Evolutionary conservation across 805 yeast species (phyloP), one percentile per base, ranked within the genome.

Genomic region (Debaryomyces prosopidis): DNA sequence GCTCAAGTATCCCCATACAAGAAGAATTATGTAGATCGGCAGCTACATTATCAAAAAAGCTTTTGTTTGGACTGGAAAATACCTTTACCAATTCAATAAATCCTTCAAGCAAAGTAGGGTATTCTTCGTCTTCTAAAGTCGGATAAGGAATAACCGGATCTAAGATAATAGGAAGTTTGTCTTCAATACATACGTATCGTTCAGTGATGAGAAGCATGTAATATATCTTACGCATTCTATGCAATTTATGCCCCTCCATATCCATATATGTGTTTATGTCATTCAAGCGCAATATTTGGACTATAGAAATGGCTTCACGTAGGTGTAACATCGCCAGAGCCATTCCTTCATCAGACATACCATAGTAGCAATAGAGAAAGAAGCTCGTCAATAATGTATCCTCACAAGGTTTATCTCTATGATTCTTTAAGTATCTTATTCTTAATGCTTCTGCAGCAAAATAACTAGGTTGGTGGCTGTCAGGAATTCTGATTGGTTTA

Each of bases 181-280:
- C 69, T 43, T 69, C 73, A 36, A 69, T 65, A 43, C 73, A 66
- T 58, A 60, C 63, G 49, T 58, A 69, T 26, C 75, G 48, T 49
- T 70, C 75, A 2, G 73, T 67, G 12, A 70, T 68, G 44, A 69
- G 50, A 10, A 70, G 55, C 44, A 63, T 56, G 47, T 68, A 70
- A 50, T 66, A 70, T 5, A 69, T 65, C 40, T 70, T 70, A 16
- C 63, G 51, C 49, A 68, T 57, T 14, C 68, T 49, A 47, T 70
- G 75, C 6, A 55, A 58, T 44, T 69, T 75, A 4, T 71, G 68
- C 1, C 63, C 40, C 1, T 65, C 49, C 40, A 58, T 63, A 26
- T 46, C 46, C 8, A 33, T 31, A 47, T 67, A 68, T 7, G 63
- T 57, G 17, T 54, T 43, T 17, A 59, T 55, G 34, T 60, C 66